Conservation (phyloP, 2,329 filamentous ascomycete species). For the Bretziella fagacearum region DNA sequence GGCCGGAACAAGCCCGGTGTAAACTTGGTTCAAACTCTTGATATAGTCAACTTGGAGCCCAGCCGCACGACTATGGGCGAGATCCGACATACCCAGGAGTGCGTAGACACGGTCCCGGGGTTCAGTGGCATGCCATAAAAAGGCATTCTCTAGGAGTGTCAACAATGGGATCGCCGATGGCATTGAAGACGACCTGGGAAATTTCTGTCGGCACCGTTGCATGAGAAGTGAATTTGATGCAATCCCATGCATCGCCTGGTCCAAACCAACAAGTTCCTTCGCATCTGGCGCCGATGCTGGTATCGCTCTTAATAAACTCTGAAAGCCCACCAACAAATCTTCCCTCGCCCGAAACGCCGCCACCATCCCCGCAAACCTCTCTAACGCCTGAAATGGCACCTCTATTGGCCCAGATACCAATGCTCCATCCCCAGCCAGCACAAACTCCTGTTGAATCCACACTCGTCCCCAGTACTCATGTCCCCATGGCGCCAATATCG, state of each 20-base stretch:
- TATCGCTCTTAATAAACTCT: background rate
- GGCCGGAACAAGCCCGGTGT: background rate
- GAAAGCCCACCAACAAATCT: background rate
- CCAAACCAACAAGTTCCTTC: background rate
- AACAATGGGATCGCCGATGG: background rate
- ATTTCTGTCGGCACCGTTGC: background rate
- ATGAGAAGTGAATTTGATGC: background rate
- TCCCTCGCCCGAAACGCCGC: background rate
- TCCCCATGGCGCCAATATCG: background rate
- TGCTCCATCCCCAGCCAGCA: conserved; percentile 1
- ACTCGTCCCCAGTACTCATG: conserved; percentile 8
- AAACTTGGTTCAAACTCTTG: background rate
- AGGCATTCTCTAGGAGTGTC: conserved; percentile 3
- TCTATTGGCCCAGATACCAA: background rate
- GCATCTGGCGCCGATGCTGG: background rate
- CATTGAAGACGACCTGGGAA: background rate
- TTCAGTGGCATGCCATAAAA: conserved; percentile 15
- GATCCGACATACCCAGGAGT: conserved; percentile 15
- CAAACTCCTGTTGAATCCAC: conserved; percentile 11
- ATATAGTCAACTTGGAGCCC: conserved; percentile 5
- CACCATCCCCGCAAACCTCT: background rate
- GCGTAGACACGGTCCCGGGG: conserved; percentile 18
- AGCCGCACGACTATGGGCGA: background rate
- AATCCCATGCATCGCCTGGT: background rate
- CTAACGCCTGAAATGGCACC: background rate